A percentile compares a stretch with the other conserved stretches of the same genome.
Evolutionary conservation across 305 asterid species (phyloP).

Genomic region (Fraxinus latifolia): DNA sequence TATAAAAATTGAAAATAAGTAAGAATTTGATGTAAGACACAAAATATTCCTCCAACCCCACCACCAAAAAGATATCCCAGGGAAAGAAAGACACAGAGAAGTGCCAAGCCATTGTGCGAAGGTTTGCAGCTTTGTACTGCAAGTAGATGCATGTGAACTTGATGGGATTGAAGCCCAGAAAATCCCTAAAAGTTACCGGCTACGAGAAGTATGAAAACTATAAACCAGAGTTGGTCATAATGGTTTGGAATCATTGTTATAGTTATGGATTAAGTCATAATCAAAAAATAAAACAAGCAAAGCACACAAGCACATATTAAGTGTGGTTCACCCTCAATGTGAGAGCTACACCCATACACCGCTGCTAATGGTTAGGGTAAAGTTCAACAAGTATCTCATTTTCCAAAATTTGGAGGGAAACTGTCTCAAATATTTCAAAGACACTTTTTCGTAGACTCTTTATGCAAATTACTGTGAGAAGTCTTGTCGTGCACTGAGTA

Average conservation of each 20-base stretch:
- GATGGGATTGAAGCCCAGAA: neutral
- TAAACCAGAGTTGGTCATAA: neutral
- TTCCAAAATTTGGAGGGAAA: neutral
- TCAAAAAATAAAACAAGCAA: neutral
- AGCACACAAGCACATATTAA: neutral
- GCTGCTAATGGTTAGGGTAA: neutral
- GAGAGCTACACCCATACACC: neutral
- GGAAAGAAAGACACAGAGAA: neutral
- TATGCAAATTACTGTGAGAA: neutral
- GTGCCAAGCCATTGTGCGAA: neutral
- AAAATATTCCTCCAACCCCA: neutral
- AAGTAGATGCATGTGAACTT: conserved; percentile 11
- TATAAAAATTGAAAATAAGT: conserved; percentile 29
- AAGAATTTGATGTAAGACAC: neutral
- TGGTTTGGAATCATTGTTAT: neutral
- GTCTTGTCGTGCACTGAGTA: neutral
- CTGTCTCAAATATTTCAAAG: neutral
- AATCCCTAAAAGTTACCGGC: neutral
- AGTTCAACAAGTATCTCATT: neutral
- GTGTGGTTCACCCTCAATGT: neutral
- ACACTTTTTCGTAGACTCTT: neutral
- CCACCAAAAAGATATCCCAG: neutral
- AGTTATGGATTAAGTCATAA: neutral
- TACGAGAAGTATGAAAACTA: neutral
- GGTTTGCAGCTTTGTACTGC: conserved; percentile 3